Evolutionary conservation across 2,329 filamentous ascomycete genomes (phyloP).

Genomic region (Ophiosphaerella herpotricha): DNA sequence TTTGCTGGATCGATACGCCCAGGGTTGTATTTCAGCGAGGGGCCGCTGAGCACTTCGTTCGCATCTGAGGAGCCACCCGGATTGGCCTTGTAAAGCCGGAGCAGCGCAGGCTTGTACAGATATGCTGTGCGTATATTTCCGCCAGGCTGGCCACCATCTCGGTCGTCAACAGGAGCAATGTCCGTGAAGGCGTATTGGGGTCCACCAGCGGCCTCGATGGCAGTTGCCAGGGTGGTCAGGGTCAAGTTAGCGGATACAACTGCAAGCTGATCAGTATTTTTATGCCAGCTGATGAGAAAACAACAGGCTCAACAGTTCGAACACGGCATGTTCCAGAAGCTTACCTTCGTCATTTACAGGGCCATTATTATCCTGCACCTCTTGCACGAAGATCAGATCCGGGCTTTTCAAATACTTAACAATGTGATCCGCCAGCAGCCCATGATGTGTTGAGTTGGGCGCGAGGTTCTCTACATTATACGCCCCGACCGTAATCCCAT

Average conservation of each 20-base stretch:
- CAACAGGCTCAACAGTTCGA: background rate
- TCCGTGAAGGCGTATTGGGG: conserved; percentile 63
- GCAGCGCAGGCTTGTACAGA: conserved; percentile 65
- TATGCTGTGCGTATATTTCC: conserved; percentile 75
- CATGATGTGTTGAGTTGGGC: conserved; percentile 60
- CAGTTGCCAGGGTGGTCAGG: conserved; percentile 59
- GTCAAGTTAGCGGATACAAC: conserved; percentile 63
- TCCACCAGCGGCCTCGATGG: conserved; percentile 57
- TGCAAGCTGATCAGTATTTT: conserved; percentile 2
- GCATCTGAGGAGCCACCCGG: conserved; percentile 60
- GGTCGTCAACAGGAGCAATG: conserved; percentile 62
- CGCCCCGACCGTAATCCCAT: conserved; percentile 64
- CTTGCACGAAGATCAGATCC: conserved; percentile 70
- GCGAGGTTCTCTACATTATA: conserved; percentile 75
- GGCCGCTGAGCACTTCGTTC: conserved; percentile 62
- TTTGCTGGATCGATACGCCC: conserved; percentile 69
- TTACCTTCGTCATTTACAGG: conserved; percentile 61
- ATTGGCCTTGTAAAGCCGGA: conserved; percentile 65
- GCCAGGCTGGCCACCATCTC: conserved; percentile 69
- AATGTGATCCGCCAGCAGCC: conserved; percentile 67
- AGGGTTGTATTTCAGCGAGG: conserved; percentile 69
- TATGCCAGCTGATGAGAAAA: background rate
- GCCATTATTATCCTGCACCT: conserved; percentile 71
- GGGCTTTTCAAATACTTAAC: conserved; percentile 66
- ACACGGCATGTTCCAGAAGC: conserved; percentile 20